Evolutionary conservation across 192 early-diverging fungal species (phyloP), one percentile per base, ranked within the genome.

Genomic region (Backusella mclennaniae): DNA sequence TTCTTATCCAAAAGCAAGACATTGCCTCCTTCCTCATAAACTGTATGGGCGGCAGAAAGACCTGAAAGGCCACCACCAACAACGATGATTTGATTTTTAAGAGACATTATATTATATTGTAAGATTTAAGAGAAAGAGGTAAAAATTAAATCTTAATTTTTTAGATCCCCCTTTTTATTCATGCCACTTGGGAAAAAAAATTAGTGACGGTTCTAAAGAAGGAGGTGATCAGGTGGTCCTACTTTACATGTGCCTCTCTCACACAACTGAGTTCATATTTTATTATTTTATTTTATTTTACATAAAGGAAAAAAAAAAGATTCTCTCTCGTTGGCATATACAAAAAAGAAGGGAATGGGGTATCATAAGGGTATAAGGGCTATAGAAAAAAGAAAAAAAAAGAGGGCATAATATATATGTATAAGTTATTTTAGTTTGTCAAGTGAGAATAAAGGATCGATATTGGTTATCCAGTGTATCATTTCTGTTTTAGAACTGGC

Each of bases 61-160:
- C 95, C 95, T 63, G 95, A 94, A 67, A 96, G 89, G 85, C 95
- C 95, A 66, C 95, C 95, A 79, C 95, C 95, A 79, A 96, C 91
- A 81, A 96, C 89, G 77, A 96, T 95, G 75, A 94, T 77, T 78
- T 86, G 84, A 73, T 84, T 86, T 29, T 84, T 76, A 75, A 88
- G 79, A 63, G 81, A 85, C 82, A 79, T 83, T 39, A 76, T 38
- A 80, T 46, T 70, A 75, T 76, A 52, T 71, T 67, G 56, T 14
- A 66, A 41, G 56, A 23, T 26, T 39, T 19, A 66, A 69, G 53
- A 42, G 38, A 74, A 71, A 67, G 23, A 56, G 8, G 46, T n/a
- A 7, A 44, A 44, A 29, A 26, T n/a, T 38, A 42, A 14, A 71
- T 29, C 23, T 71, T 44, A 23, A 29, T 63, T 63, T 59, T 63